A percentile compares a stretch with the other conserved stretches of the same genome.
Conservation (phyloP, 495 filamentous ascomycete species). For the Letharia columbiana region DNA sequence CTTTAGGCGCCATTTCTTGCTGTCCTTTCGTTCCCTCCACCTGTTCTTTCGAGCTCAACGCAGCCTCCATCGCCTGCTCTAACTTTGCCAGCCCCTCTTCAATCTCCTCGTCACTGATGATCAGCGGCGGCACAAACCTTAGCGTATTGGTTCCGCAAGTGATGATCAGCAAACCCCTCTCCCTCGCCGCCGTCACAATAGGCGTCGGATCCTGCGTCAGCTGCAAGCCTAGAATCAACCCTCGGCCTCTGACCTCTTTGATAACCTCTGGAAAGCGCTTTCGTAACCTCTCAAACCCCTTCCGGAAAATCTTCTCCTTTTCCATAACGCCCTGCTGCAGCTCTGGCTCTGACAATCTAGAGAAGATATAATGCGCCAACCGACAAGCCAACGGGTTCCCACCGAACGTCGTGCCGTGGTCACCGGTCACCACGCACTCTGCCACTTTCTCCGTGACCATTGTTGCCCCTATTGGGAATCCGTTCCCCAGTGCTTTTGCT, state of each 20-base stretch:
- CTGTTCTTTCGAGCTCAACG: conserved; percentile 20
- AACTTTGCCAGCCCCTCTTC: conserved; percentile 64
- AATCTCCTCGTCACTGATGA: conserved; percentile 69
- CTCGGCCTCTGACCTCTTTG: conserved; percentile 69
- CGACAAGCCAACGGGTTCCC: conserved; percentile 86
- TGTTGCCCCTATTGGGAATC: conserved; percentile 87
- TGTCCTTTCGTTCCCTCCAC: conserved; percentile 26
- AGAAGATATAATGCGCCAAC: conserved; percentile 74
- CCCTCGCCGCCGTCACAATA: conserved; percentile 74
- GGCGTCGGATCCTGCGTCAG: conserved; percentile 57
- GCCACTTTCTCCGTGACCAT: conserved; percentile 67
- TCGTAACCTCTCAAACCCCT: conserved; percentile 54
- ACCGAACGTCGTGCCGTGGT: conserved; percentile 96
- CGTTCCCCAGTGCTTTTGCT: conserved; percentile 94
- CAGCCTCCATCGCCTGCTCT: conserved; percentile 62
- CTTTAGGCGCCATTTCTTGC: conserved; percentile 28
- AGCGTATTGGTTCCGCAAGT: conserved; percentile 85
- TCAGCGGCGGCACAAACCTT: conserved; percentile 75
- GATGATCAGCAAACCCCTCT: conserved; percentile 83
- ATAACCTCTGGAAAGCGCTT: conserved; percentile 62
- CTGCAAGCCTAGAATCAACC: conserved; percentile 80
- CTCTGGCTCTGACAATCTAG: conserved; percentile 54
- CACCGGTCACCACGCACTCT: conserved; percentile 78
- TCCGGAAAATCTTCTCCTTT: conserved; percentile 56
- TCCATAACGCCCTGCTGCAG: conserved; percentile 55